Percentiles rank a stretch among this genome's conserved stretches.
Conservation (phyloP, 768 basidiomycete genomes). For the Nidularia pulvinata region DNA sequence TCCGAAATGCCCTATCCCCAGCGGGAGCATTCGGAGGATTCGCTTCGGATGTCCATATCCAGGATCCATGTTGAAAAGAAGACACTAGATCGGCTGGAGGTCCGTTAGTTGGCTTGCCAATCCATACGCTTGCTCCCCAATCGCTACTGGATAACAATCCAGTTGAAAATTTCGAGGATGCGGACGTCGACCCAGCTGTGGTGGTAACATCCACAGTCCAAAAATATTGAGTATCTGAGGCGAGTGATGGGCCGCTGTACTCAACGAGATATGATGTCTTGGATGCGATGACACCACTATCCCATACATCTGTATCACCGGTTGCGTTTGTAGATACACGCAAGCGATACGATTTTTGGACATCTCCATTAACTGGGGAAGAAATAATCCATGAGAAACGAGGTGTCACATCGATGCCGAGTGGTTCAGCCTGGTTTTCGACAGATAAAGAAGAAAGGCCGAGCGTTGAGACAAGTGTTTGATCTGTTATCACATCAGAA, state of each 20-base stretch:
- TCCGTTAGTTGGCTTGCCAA: constrained; percentile 16
- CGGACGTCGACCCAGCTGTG: constrained; percentile 11
- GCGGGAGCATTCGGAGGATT: constrained; percentile 13
- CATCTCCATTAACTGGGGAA: constrained; percentile 9
- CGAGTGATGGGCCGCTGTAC: constrained; percentile 19
- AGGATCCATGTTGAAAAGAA: constrained; percentile 15
- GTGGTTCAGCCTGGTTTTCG: constrained; percentile 16
- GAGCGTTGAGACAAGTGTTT: too few species aligned
- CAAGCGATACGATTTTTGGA: constrained; percentile 19
- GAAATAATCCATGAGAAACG: constrained; percentile 23
- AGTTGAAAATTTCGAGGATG: constrained; percentile 20
- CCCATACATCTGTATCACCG: constrained; percentile 17
- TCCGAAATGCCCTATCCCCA: constrained; percentile 25
- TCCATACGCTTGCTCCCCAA: constrained; percentile 23
- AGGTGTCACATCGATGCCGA: constrained; percentile 20
- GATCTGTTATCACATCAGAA: too few species aligned
- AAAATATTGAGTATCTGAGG: constrained; percentile 18
- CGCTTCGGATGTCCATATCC: constrained; percentile 25
- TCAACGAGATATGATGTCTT: constrained; percentile 16
- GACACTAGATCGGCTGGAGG: constrained; percentile 13
- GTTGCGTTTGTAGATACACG: constrained; percentile 12
- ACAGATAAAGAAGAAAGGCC: constrained; percentile 7
- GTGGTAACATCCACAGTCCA: constrained; percentile 21
- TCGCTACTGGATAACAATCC: constrained; percentile 16
- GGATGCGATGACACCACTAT: constrained; percentile 15